Evolutionary conservation across 371 early-diverging fungal species (phyloP).

Genomic region (Amoeboaphelidium protococcarum): DNA sequence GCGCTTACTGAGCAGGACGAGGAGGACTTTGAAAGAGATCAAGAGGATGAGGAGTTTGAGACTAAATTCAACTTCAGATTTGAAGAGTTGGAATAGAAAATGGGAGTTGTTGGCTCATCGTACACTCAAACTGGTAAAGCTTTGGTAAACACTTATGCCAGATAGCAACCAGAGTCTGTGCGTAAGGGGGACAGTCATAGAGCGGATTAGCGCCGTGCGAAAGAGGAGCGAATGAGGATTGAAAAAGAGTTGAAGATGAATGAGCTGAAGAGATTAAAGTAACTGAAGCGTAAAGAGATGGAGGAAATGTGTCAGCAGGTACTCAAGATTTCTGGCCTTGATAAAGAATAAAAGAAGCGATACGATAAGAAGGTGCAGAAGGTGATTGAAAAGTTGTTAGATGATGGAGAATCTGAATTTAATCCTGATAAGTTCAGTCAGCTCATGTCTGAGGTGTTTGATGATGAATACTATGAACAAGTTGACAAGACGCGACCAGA

Average conservation of each 20-base stretch:
- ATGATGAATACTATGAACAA: conserved; percentile 15
- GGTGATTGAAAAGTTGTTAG: not conserved
- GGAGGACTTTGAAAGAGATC: conserved; percentile 33
- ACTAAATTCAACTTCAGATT: conserved; percentile 68
- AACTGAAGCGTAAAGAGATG: conserved; percentile 57
- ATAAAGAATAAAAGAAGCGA: conserved; percentile 4
- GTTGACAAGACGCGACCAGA: conserved; percentile 2
- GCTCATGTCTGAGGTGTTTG: conserved; percentile 49
- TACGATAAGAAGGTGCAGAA: conserved; percentile 5
- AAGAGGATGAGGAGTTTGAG: conserved; percentile 63
- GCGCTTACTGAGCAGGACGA: conserved; percentile 22
- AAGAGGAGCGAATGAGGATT: conserved; percentile 35
- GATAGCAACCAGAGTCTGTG: conserved; percentile 6
- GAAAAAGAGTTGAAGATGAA: conserved; percentile 36
- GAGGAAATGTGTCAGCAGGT: conserved; percentile 43
- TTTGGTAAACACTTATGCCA: conserved; percentile 16
- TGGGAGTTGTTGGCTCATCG: conserved; percentile 13
- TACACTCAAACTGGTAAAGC: conserved; percentile 44
- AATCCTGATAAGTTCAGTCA: conserved; percentile 53
- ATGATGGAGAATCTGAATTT: conserved; percentile 67
- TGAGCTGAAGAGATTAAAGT: conserved; percentile 65
- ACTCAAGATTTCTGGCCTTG: conserved; percentile 52
- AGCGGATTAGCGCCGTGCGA: conserved; percentile 30
- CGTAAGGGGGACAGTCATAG: conserved; percentile 46
- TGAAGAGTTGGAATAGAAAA: conserved; percentile 38